A percentile compares a stretch with the other conserved stretches of the same genome.
These are phyloP conservation scores for Marchantia polymorpha DNA, from an alignment of 225 moss, liverwort and hornwort genomes.

Conservation along the genomic window DNA sequence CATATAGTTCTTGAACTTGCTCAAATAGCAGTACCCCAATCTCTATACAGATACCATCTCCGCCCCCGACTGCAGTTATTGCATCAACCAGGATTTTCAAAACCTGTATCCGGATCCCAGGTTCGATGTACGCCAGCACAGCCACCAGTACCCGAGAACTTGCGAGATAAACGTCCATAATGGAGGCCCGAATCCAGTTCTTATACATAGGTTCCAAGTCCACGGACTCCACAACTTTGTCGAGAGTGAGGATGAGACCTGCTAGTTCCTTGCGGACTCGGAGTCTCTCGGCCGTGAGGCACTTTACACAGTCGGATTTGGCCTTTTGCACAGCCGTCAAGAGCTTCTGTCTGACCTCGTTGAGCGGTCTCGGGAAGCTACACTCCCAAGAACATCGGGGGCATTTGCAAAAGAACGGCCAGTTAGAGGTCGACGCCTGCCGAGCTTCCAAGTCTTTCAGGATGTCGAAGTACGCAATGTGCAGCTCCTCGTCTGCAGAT, in stretches of 20 bases:
- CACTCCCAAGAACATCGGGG: constrained; percentile 23
- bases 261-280: background rate
- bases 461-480: constrained; percentile 32
- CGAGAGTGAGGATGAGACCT: constrained; percentile 5
- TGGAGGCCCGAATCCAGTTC: constrained; percentile 10
- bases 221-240: background rate
- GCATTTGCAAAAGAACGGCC: constrained; percentile 39
- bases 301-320: constrained; percentile 1
- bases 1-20: background rate
- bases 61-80: constrained; percentile 2
- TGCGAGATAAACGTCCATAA: constrained; percentile 10
- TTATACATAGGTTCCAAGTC: background rate
- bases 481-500: constrained; percentile 37
- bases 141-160: constrained; percentile 13
- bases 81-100: constrained; percentile 8
- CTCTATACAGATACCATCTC: constrained; percentile 10
- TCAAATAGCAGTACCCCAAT: constrained; percentile 11
- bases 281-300: background rate
- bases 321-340: background rate
- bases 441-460: constrained; percentile 20
- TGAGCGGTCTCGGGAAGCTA: constrained; percentile 8
- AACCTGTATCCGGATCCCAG: constrained; percentile 2
- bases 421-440: constrained; percentile 25
- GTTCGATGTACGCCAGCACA: background rate
- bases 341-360: constrained; percentile 6